Percentiles rank a stretch among this genome's conserved stretches.
Conservation (phyloP, 768 basidiomycete genomes). For the Cyclocybe aegerita region DNA sequence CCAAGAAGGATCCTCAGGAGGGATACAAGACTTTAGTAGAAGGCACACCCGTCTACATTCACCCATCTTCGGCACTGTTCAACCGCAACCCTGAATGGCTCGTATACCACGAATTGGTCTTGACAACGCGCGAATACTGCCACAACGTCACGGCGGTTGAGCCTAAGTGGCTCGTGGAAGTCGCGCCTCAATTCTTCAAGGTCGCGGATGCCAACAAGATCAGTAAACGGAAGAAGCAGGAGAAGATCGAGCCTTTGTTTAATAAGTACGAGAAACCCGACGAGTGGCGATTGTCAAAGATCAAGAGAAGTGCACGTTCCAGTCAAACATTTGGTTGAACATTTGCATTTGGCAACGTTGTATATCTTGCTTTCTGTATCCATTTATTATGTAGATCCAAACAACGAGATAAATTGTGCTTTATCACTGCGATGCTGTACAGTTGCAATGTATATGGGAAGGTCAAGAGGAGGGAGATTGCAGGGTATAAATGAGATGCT, state of each 20-base stretch:
- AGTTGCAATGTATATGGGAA: constrained; percentile 2
- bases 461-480: not conserved
- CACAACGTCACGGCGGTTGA: constrained; percentile 94
- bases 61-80: constrained; percentile 95
- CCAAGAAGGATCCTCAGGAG: constrained; percentile 97
- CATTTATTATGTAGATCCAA: not conserved
- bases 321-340: constrained; percentile 88
- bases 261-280: constrained; percentile 96
- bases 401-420: no score
- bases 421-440: not conserved
- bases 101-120: constrained; percentile 92
- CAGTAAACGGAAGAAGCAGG: constrained; percentile 92
- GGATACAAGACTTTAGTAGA: constrained; percentile 98
- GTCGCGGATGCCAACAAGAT: constrained; percentile 98
- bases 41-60: constrained; percentile 98
- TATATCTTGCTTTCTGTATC: constrained; percentile 1
- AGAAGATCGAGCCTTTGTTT: constrained; percentile 94
- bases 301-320: constrained; percentile 88
- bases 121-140: constrained; percentile 95
- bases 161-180: constrained; percentile 98
- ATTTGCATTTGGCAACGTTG: not conserved
- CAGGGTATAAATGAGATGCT: not conserved
- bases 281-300: constrained; percentile 92
- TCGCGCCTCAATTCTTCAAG: constrained; percentile 98
- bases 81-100: constrained; percentile 97